phyloP scores from a whole-genome alignment of 2,329 filamentous ascomycete species.

The Beauveria medogensis region DNA sequence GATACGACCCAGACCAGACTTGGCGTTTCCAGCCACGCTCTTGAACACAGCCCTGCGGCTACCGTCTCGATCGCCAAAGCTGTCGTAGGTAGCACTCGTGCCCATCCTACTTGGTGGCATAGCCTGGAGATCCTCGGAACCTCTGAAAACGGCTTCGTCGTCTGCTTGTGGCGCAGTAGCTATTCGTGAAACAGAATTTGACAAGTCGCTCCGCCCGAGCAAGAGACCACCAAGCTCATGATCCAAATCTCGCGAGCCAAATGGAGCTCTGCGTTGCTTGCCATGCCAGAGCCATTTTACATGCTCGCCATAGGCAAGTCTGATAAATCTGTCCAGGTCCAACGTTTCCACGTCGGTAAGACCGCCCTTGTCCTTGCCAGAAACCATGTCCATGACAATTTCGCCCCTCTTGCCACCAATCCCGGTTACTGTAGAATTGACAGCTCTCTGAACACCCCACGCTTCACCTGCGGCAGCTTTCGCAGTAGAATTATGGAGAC shows the following conservation, averaged over 20 bases:
- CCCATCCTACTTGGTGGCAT: background rate
- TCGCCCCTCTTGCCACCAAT: conserved; percentile 90
- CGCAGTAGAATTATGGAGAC: conserved; percentile 73
- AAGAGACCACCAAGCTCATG: conserved; percentile 25
- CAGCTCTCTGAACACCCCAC: conserved; percentile 86
- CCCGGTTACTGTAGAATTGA: conserved; percentile 92
- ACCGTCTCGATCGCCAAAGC: conserved; percentile 45
- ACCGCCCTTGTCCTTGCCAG: conserved; percentile 75
- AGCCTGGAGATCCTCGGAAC: background rate
- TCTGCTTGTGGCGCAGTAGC: conserved; percentile 33
- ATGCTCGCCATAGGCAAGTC: conserved; percentile 69
- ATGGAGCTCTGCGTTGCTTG: conserved; percentile 62
- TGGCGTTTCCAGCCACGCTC: conserved; percentile 72
- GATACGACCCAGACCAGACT: conserved; percentile 74
- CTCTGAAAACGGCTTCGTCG: conserved; percentile 14
- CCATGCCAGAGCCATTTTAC: conserved; percentile 94
- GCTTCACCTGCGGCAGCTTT: conserved; percentile 85
- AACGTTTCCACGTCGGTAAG: conserved; percentile 89
- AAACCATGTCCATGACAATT: conserved; percentile 92
- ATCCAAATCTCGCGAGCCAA: conserved; percentile 38
- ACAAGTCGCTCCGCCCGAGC: background rate
- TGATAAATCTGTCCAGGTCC: conserved; percentile 77
- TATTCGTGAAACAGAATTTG: conserved; percentile 1
- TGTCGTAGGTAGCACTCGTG: conserved; percentile 31
- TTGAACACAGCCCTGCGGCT: conserved; percentile 64